These are phyloP conservation scores for Lentinula lateritia DNA, from an alignment of 768 basidiomycete genomes.

Conservation along the genomic window DNA sequence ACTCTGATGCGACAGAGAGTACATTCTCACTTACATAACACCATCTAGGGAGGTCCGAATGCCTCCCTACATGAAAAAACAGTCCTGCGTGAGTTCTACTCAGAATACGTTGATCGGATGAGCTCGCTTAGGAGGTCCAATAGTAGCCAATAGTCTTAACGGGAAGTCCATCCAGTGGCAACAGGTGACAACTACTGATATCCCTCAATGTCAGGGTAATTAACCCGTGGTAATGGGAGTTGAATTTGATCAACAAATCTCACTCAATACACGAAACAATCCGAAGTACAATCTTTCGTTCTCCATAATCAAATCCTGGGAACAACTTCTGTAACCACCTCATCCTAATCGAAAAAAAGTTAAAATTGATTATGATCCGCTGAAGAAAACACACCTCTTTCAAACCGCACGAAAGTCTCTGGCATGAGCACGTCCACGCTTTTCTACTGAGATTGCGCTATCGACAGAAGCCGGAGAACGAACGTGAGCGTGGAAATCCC, in stretches of 20 bases:
- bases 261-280: background rate
- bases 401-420: background rate
- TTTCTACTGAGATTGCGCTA: background rate
- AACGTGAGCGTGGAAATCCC: constrained; percentile 4
- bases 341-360: background rate
- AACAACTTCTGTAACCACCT: background rate
- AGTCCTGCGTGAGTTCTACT: no score
- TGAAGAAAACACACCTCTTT: background rate
- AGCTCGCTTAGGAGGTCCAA: no score
- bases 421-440: background rate
- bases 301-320: background rate
- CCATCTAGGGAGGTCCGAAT: no score
- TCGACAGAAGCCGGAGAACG: background rate
- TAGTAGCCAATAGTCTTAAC: no score
- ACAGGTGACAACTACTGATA: no score
- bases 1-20: no score
- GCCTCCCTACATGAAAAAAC: no score
- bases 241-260: background rate
- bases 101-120: no score
- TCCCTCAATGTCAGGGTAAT: no score
- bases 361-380: background rate
- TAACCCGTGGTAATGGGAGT: background rate
- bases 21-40: no score
- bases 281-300: background rate
- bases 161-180: no score